Conservation (phyloP, 345 rosid genomes). For the Excoecaria cochinchinensis region DNA sequence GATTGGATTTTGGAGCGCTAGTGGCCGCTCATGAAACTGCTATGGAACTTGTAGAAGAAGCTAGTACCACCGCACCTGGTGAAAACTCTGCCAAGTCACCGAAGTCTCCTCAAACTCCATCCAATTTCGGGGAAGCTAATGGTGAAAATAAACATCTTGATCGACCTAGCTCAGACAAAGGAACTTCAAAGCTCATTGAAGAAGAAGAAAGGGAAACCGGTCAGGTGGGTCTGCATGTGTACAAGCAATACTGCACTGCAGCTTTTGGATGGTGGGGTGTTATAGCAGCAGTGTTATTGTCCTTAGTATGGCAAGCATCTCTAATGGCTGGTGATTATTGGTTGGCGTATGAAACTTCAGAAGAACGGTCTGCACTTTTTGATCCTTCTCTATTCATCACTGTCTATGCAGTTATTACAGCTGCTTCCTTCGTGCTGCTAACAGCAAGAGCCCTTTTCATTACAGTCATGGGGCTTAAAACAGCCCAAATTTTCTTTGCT, state of each 20-base stretch:
- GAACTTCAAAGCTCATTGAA: conserved; percentile 69
- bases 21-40: conserved; percentile 85
- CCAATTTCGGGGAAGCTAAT: conserved; percentile 42
- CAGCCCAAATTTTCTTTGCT: conserved; percentile 69
- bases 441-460: conserved; percentile 48
- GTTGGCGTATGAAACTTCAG: conserved; percentile 87
- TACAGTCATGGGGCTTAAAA: conserved; percentile 70
- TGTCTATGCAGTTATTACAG: conserved; percentile 60
- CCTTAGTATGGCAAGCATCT: conserved; percentile 75
- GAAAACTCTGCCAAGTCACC: conserved; percentile 43
- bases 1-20: conserved; percentile 67
- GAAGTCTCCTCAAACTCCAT: conserved; percentile 31
- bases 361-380: conserved; percentile 45
- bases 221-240: conserved; percentile 62
- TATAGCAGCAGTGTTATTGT: conserved; percentile 47
- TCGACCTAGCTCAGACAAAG: conserved; percentile 42
- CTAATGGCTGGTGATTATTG: conserved; percentile 88
- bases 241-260: conserved; percentile 74
- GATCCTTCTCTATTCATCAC: conserved; percentile 55
- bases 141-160: conserved; percentile 48
- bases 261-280: conserved; percentile 96
- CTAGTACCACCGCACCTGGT: conserved; percentile 26
- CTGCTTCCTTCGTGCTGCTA: conserved; percentile 52
- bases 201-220: conserved; percentile 92
- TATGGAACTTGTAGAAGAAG: conserved; percentile 85